Conservation (phyloP, 805 yeast species). For the Millerozyma acaciae region DNA sequence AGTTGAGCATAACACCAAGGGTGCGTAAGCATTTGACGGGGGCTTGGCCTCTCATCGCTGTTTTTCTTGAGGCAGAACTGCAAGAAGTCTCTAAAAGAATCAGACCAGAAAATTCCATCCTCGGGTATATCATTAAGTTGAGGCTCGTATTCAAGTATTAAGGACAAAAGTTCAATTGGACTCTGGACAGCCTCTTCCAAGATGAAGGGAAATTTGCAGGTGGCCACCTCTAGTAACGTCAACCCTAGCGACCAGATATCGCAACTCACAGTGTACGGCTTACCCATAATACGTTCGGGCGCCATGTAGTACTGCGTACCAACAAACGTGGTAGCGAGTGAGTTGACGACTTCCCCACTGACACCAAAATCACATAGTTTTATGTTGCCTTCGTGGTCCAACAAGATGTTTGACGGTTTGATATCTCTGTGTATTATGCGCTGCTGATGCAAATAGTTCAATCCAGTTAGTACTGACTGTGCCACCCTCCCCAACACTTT, state of each 20-base stretch:
- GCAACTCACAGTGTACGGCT: constrained; percentile 89
- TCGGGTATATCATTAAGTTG: constrained; percentile 71
- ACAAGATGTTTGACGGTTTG: constrained; percentile 87
- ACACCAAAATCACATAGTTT: constrained; percentile 97
- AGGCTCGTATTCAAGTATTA: constrained; percentile 82
- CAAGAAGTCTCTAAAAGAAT: constrained; percentile 77
- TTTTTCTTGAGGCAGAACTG: constrained; percentile 78
- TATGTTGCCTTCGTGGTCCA: constrained; percentile 74
- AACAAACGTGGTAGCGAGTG: constrained; percentile 92
- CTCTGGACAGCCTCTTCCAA: constrained; percentile 28
- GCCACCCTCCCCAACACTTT: constrained; percentile 89
- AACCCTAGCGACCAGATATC: constrained; percentile 97
- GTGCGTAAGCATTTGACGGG: constrained; percentile 87
- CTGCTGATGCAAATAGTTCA: constrained; percentile 83
- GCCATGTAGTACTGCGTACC: constrained; percentile 99
- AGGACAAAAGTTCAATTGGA: constrained; percentile 81
- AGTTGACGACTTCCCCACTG: constrained; percentile 93
- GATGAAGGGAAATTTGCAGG: constrained; percentile 79
- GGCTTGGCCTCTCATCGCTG: constrained; percentile 78
- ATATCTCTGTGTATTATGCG: constrained; percentile 92
- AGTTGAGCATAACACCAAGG: constrained; percentile 89
- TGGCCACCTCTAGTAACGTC: constrained; percentile 79
- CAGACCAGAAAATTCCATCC: constrained; percentile 75
- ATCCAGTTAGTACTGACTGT: constrained; percentile 76
- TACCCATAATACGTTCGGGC: constrained; percentile 94